Evolutionary conservation across 2,329 filamentous ascomycete genomes (phyloP), one percentile per base, ranked within the genome.

Genomic region (Stagonosporopsis vannaccii): DNA sequence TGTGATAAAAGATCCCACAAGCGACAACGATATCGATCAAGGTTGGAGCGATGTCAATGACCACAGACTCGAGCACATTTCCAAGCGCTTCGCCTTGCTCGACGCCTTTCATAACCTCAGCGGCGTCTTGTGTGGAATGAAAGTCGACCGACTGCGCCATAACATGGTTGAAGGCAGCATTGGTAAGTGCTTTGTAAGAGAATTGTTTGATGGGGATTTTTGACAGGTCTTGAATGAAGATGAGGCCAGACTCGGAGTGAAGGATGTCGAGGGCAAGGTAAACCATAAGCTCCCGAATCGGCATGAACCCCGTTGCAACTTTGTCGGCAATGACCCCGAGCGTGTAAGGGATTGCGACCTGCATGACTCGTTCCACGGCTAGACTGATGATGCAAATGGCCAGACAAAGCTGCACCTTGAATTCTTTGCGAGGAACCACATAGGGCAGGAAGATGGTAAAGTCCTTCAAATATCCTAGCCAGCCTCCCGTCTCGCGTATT

Each of bases 391-490:
- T 82, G 45, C 94, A 87, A 4, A 89, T 81, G 8, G 84, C 76
- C 20, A 89, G 84, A 49, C 87, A 87, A 20, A 89, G 69, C 67
- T 93, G 90, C 7, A 94, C 81, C 12, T 77, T 72, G 28, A 79
- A 80, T 65, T 88, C 84, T 36, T 85, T 82, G 46, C 85, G 81
- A 0, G 92, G 91, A 86, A 89, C 92, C 23, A 96, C 80, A 67
- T 91, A 90, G 0, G 90, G 91, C 28, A 92, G 80, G 70, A 96
- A 88, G 37, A 93, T 72, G 65, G 78, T 79, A 77, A 91, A 95
- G 13, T 87, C 85, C 70, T 89, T 90, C 28, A 87, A 79, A 68
- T 94, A 94, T 42, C 85, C 84, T 62, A 90, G 82, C 89, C 89
- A 93, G 63, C 86, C 90, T 1, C 90, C 90, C 52, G 87, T 84